Evolutionary conservation across 2,329 filamentous ascomycete species (phyloP), one percentile per base, ranked within the genome.

Genomic region (Cytospora piceicola): DNA sequence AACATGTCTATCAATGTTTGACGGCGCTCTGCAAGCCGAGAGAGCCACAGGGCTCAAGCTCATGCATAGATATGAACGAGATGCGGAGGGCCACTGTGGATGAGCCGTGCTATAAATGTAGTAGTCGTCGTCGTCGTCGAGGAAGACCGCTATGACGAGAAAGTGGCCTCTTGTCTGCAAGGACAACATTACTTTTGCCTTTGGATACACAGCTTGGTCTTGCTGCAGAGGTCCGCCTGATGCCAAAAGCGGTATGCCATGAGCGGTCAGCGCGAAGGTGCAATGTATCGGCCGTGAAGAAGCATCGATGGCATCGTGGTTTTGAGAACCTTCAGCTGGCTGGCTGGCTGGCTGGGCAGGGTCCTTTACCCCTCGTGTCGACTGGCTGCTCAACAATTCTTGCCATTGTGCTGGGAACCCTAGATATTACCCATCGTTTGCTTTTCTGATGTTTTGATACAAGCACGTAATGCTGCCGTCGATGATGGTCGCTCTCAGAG

Each of bases 11-110:
- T 51, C 52, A 42, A 42, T 46, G 42, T 46, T 46, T 46, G 42
- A 46, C 42, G 60, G 53, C 61, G 61, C 61, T 51, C 53, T 63
- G 61, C 61, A 32, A 57, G 39, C 53, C 56, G 34, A 29, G 59
- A 32, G 29, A 63, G 39, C 34, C 53, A 51, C 56, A 57, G 60
- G 60, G 60, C 53, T 57, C 60, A 63, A 49, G 60, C 60, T 56
- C 39, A 62, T 62, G 60, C 60, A 57, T 57, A 27, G 57, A 20
- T 2, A 49, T 49, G 42, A 20, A 46, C 22, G 7, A 46, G 20
- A 46, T 22, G 42, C 20, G 42, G 22, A 11, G 42, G n/a, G 20
- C 42, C 42, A 46, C n/a, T 17, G 27, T 29, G n/a, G 20, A 7
- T 46, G 42, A 46, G 42, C 42, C 20, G 42, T 46, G 42, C 20